Evolutionary conservation across 2,329 filamentous ascomycete species (phyloP).

Genomic region (Berkeleyomyces rouxiae): DNA sequence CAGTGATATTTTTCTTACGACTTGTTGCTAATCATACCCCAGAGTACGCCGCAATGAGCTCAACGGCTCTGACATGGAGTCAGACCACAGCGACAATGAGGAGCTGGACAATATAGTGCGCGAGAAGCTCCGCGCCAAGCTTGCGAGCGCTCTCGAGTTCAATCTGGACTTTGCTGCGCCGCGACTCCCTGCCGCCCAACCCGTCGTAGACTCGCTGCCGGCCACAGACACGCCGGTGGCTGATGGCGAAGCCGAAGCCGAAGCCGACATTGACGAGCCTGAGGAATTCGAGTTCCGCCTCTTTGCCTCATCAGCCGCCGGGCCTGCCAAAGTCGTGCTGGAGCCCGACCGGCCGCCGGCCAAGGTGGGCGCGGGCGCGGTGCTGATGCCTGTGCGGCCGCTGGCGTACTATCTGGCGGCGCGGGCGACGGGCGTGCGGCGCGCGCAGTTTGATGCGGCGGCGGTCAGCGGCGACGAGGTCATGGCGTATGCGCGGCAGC

Average conservation of each 20-base stretch:
- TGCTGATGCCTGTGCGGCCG: conserved; percentile 25
- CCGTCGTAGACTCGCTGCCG: conserved; percentile 18
- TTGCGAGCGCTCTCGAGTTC: conserved; percentile 13
- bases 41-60: conserved; percentile 42
- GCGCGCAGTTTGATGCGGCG: conserved; percentile 17
- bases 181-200: not conserved
- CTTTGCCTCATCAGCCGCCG: conserved; percentile 30
- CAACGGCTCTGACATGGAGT: conserved; percentile 21
- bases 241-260: conserved; percentile 14
- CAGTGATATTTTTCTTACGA: not conserved
- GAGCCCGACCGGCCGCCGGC: conserved; percentile 23
- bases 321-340: conserved; percentile 34
- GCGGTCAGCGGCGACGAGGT: conserved; percentile 39
- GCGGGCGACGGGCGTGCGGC: conserved; percentile 22
- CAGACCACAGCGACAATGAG: conserved; percentile 16
- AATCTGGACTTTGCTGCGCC: not conserved
- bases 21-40: not conserved
- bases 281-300: conserved; percentile 41
- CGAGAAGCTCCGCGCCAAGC: conserved; percentile 12
- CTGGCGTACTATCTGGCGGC: conserved; percentile 32
- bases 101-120: conserved; percentile 2
- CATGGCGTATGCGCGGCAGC: conserved; percentile 24
- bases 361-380: conserved; percentile 22
- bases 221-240: conserved; percentile 8
- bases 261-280: conserved; percentile 18